A percentile compares a stretch with the other conserved stretches of the same genome.
These are phyloP conservation scores for Paramecium tetraurelia DNA, from an alignment of 73 alveolate genomes.

Conservation along the genomic window DNA sequence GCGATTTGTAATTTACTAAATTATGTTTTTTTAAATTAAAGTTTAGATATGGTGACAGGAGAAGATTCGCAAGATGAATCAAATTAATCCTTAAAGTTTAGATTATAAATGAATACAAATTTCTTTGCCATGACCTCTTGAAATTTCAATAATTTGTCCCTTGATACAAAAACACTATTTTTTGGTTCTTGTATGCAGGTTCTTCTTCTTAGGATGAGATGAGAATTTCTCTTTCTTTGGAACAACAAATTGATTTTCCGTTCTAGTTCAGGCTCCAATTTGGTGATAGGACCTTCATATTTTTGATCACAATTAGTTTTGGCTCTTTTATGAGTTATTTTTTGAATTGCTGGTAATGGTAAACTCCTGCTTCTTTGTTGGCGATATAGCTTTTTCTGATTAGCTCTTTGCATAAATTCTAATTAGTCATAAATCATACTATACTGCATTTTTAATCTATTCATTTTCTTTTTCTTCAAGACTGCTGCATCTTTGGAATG, in stretches of 20 bases:
- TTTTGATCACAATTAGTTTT: neutral
- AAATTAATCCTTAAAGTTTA: neutral
- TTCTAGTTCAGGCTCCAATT: neutral
- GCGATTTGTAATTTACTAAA: neutral
- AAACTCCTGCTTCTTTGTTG: neutral
- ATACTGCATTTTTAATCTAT: constrained; percentile 12
- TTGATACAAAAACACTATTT: neutral
- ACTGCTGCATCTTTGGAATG: constrained; percentile 7
- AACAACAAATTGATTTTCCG: neutral
- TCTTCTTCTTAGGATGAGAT: neutral
- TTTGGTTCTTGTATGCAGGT: neutral
- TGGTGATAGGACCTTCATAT: neutral
- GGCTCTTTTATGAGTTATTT: neutral
- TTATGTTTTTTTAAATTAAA: neutral
- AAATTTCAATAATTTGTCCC: neutral
- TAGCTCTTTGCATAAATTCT: neutral
- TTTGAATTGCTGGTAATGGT: neutral
- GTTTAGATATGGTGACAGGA: neutral
- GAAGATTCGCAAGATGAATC: constrained; percentile 11
- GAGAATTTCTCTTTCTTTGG: neutral
- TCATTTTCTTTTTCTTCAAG: neutral
- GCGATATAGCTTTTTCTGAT: neutral
- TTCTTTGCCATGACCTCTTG: neutral
- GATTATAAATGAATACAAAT: neutral
- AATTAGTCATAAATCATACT: neutral